phyloP scores from a whole-genome alignment of 2,329 filamentous ascomycete genomes.

The Fusarium sp. region DNA sequence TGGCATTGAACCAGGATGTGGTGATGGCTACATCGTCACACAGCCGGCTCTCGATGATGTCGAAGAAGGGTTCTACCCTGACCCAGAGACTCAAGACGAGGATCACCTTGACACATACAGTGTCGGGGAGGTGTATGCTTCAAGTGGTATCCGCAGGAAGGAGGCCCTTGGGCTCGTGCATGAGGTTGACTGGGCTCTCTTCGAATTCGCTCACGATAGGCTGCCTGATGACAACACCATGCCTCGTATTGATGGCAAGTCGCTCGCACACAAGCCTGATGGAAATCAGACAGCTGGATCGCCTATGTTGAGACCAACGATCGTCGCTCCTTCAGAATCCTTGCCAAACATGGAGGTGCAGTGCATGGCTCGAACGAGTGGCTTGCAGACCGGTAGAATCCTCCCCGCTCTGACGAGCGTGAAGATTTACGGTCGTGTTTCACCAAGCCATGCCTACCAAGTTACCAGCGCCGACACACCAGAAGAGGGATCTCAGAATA shows the following conservation, averaged over 20 bases:
- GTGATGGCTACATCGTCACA: conserved; percentile 82
- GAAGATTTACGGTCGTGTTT: conserved; percentile 84
- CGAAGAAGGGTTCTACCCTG: conserved; percentile 82
- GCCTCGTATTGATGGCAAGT: conserved; percentile 47
- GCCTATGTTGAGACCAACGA: conserved; percentile 60
- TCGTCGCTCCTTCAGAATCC: conserved; percentile 65
- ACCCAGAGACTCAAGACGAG: conserved; percentile 73
- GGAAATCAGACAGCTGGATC: conserved; percentile 39
- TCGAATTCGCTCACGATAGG: conserved; percentile 78
- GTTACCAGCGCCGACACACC: conserved; percentile 55
- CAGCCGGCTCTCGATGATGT: conserved; percentile 93
- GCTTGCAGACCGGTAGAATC: conserved; percentile 81
- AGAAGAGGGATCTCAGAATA: conserved; percentile 26
- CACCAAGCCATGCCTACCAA: conserved; percentile 78
- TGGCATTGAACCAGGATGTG: conserved; percentile 78
- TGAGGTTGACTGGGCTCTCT: conserved; percentile 95
- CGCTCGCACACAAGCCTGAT: conserved; percentile 13
- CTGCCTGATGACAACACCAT: conserved; percentile 78
- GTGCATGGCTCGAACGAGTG: conserved; percentile 87
- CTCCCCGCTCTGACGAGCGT: conserved; percentile 82
- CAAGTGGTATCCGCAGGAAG: conserved; percentile 85
- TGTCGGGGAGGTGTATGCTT: conserved; percentile 86
- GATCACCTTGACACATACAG: conserved; percentile 85
- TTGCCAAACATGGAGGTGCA: conserved; percentile 83
- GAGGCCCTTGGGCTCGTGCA: conserved; percentile 77